phyloP scores from a whole-genome alignment of 805 yeast species.

The Barnettozyma sp. region DNA sequence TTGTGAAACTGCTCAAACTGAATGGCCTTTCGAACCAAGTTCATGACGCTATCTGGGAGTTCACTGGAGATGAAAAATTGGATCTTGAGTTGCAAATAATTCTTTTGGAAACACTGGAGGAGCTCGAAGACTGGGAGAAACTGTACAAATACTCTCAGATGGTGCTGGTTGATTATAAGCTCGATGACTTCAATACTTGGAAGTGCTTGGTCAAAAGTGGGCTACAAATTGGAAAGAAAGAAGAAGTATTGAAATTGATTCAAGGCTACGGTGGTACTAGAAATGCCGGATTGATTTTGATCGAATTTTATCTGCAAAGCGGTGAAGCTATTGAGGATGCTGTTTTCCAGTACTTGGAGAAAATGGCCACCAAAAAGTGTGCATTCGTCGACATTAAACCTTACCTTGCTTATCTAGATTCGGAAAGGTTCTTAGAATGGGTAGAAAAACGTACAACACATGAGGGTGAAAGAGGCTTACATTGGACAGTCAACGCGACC shows the following conservation, averaged over 20 bases:
- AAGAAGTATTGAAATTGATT: conserved; percentile 29
- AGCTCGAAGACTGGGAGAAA: conserved; percentile 35
- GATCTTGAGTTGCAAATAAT: conserved; percentile 61
- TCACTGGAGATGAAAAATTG: conserved; percentile 28
- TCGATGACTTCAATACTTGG: conserved; percentile 81
- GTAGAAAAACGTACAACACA: conserved; percentile 22
- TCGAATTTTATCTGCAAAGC: conserved; percentile 35
- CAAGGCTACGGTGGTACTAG: conserved; percentile 34
- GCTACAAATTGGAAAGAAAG: conserved; percentile 25
- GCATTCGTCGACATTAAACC: conserved; percentile 53
- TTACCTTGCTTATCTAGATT: conserved; percentile 20
- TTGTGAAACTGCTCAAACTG: conserved; percentile 41
- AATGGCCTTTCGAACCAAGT: conserved; percentile 31
- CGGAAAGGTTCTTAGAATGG: conserved; percentile 14
- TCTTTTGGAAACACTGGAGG: conserved; percentile 41
- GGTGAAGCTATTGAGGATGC: conserved; percentile 20
- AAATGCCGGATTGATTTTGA: conserved; percentile 48
- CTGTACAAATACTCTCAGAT: conserved; percentile 35
- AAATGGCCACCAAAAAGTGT: conserved; percentile 51
- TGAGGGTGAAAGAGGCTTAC: conserved; percentile 18
- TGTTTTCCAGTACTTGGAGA: conserved; percentile 32
- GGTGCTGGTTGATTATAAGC: conserved; percentile 39
- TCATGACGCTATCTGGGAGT: conserved; percentile 27
- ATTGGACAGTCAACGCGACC: conserved; percentile 34
- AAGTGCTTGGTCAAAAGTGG: conserved; percentile 44